Evolutionary conservation across 352 stramenopile species (phyloP), one percentile per base, ranked within the genome.

Genomic region (Pythium brassicae): DNA sequence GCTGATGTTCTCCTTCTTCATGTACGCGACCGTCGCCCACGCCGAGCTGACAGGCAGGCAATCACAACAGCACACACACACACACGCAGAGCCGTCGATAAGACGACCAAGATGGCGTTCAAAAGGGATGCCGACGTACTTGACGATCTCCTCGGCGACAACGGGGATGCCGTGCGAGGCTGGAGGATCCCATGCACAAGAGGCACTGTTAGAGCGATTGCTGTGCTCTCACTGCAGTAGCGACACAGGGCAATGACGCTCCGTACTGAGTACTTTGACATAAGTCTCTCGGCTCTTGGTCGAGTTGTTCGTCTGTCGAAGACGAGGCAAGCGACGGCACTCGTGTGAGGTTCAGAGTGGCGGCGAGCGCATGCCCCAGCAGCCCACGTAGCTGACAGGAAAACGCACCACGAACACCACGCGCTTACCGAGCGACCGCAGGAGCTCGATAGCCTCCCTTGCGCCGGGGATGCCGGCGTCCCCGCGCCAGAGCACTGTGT

Each of bases 201-300:
- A 15, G 6, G 8, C 32, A 37, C 14, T 9, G 32, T 37, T 11
- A 37, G 22, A 29, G 15, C 29, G 11, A 6, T 25, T 20, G 34
- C 14, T 22, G 32, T 32, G 15, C 14, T 25, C 14, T 37, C 32
- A 37, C 32, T 37, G 32, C 32, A 37, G 32, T 37, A 32, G 9
- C 5, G 34, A 25, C 20, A 19, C 0, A 12, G 27, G 3, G 7
- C 3, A 10, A 50, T n/a, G 2, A 17, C 47, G 15, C 26, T 20
- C 62, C 63, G 7, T 53, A 92, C 83, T 80, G n/a, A 94, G 74
- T 60, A 92, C 92, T 68, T 89, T 86, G 49, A 94, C 79, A 68
- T 91, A 92, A 15, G 77, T 77, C 32, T 87, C 79, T 58, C 83
- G 71, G 55, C 71, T 87, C 65, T 87, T 94, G 57, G 81, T 92